A percentile compares a stretch with the other conserved stretches of the same genome.
Evolutionary conservation across 257 asterid species (phyloP).

Genomic region (Parsonsia alboflavescens): DNA sequence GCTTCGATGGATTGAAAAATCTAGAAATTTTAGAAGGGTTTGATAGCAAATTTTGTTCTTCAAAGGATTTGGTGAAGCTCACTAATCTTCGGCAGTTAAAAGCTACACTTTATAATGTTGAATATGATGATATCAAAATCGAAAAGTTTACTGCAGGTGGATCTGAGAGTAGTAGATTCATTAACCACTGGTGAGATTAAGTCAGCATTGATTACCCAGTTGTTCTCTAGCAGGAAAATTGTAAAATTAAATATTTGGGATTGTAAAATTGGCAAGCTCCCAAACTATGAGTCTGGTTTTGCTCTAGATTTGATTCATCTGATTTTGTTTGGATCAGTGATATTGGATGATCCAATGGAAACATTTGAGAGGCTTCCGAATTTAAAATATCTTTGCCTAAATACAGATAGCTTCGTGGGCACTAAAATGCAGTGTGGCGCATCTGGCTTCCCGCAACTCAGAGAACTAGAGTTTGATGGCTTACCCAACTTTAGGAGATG

Average conservation of each 20-base stretch:
- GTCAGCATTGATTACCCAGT: too few relatives aligned
- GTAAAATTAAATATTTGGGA: rapidly evolving
- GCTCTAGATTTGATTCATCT: conserved; percentile 32
- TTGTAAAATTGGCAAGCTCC: not conserved
- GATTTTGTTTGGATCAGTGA: conserved; percentile 26
- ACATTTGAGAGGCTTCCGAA: too few relatives aligned
- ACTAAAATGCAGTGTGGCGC: not conserved
- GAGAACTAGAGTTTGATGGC: too few relatives aligned
- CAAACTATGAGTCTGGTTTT: conserved; percentile 36
- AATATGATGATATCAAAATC: too few relatives aligned
- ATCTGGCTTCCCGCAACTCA: too few relatives aligned
- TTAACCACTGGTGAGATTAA: too few relatives aligned
- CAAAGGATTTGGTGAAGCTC: conserved; percentile 5
- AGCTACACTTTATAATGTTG: not conserved
- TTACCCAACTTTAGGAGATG: too few relatives aligned
- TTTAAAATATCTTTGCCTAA: rapidly evolving
- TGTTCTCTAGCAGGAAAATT: not conserved
- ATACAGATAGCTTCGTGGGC: not conserved
- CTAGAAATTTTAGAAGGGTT: too few relatives aligned
- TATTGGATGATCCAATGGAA: conserved; percentile 14
- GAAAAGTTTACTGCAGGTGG: conserved; percentile 35
- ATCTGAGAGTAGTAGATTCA: conserved; percentile 36
- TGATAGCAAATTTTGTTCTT: too few relatives aligned
- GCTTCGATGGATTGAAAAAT: too few relatives aligned
- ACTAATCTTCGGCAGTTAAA: conserved; percentile 9